phyloP scores from a whole-genome alignment of 139 green algal species.

The Coelastrella sp. region DNA sequence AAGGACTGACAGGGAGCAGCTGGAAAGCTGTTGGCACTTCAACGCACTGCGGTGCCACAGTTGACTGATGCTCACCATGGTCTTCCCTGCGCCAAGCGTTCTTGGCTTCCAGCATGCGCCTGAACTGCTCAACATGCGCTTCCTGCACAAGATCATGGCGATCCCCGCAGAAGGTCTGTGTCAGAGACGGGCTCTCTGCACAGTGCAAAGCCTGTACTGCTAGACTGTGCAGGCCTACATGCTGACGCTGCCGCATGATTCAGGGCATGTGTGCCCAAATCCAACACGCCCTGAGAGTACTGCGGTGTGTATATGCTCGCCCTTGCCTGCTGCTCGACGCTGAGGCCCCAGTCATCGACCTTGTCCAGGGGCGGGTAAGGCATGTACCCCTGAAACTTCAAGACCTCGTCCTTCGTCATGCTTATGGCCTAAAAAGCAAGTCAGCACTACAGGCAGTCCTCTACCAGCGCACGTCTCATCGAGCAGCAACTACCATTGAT shows the following conservation, averaged over 20 bases:
- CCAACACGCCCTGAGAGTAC: no score
- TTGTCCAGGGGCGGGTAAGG: conserved; percentile 54
- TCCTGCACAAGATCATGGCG: conserved; percentile 50
- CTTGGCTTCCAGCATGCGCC: conserved; percentile 48
- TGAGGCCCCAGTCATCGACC: conserved; percentile 66
- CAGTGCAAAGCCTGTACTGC: background rate
- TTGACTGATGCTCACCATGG: conserved; percentile 44
- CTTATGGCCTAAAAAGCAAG: no score
- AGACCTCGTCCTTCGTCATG: background rate
- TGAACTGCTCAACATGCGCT: conserved; percentile 67
- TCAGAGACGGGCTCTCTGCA: background rate
- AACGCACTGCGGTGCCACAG: no score
- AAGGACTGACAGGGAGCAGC: no score
- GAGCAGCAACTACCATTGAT: background rate
- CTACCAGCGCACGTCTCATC: no score
- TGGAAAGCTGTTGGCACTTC: background rate
- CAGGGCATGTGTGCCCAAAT: no score
- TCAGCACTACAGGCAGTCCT: no score
- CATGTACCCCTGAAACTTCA: conserved; percentile 61
- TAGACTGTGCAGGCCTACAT: no score
- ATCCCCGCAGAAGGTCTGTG: background rate
- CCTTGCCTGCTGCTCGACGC: conserved; percentile 53
- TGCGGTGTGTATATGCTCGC: no score
- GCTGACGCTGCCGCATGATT: no score
- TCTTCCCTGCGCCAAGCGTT: conserved; percentile 57